Base-by-base conservation (phyloP, 2,329 filamentous ascomycete species). In the Elsinoe batatas region DNA sequence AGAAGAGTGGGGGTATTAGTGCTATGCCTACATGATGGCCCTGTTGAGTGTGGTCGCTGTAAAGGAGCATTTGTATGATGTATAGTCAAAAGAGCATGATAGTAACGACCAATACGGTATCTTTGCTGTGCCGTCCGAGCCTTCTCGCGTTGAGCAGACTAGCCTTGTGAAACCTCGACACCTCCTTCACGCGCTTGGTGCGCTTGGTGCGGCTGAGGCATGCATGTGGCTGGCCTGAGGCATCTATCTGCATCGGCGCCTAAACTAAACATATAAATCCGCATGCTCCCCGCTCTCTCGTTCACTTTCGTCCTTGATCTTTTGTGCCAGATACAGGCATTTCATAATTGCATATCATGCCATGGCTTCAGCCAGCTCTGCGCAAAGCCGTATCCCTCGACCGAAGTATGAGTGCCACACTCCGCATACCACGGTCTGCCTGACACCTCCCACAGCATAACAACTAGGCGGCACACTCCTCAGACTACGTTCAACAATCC, bases 1-100 rank as follows among this genome's bases (percentile, higher is more conserved):
- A 37, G 32, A 36, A 35, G 32, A 35, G 47, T 36, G 47, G 47
- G 32, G 47, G 47, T 13, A 51, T 51, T 38, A 51, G 47, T 38
- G 47, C 47, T 38, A 51, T 51, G 47, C 47, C 47, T 26, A 51
- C 47, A 18, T 51, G 17, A 20, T n/a, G 47, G n/a, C 18, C 2
- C n/a, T 22, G 40, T 20, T 22, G 11, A 6, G 7, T 15, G 17
- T 22, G 33, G 15, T 36, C 17, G 47, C 26, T 22, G 47, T 22
- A 51, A n/a, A 35, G 6, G 5, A n/a, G 32, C 20, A 36, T 15
- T 38, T 38, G 32, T 37, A 51, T 17, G 44, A 49, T 17, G 26
- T 20, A 49, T 49, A 7, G n/a, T 18, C 32, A 15, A n/a, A 33
- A 33, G 13, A 20, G 32, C 44, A 49, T 35, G 44, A 49, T 6